phyloP scores from a whole-genome alignment of 139 green algal genomes.

The Coelastrella sp. region DNA sequence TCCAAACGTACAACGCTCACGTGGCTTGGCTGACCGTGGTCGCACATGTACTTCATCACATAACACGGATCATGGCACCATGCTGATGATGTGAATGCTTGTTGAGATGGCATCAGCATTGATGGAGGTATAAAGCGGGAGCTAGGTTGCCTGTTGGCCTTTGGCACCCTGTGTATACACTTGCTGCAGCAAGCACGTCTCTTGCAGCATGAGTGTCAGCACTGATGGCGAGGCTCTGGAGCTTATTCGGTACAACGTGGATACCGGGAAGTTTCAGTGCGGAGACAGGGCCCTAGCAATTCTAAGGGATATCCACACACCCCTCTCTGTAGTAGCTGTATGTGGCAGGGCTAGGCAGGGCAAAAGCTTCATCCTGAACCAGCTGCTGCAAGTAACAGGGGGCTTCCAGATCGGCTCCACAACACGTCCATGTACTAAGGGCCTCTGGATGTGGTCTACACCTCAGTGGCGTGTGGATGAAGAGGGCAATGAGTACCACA shows the following conservation, averaged over 20 bases:
- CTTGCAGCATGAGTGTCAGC: not conserved
- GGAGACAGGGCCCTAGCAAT: slow-evolving; percentile 20
- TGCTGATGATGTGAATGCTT: too few relatives aligned
- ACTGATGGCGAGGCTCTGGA: slow-evolving; percentile 33
- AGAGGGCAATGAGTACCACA: slow-evolving; percentile 56
- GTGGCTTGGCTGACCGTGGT: too few relatives aligned
- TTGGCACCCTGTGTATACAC: too few relatives aligned
- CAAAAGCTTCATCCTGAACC: slow-evolving; percentile 52
- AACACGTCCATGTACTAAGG: slow-evolving; percentile 94
- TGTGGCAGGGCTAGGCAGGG: slow-evolving; percentile 43
- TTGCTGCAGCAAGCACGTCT: too few relatives aligned
- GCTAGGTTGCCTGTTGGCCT: too few relatives aligned
- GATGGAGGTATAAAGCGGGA: too few relatives aligned
- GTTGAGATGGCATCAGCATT: too few relatives aligned
- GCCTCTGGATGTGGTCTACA: slow-evolving; percentile 96
- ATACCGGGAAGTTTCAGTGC: slow-evolving; percentile 36
- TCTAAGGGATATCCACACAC: slow-evolving; percentile 4
- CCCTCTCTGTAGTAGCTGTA: slow-evolving; percentile 40
- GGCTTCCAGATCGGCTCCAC: slow-evolving; percentile 50
- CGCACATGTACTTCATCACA: too few relatives aligned
- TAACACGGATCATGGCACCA: too few relatives aligned
- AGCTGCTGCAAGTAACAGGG: slow-evolving; percentile 46
- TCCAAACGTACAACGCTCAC: too few relatives aligned
- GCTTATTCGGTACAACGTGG: slow-evolving; percentile 37
- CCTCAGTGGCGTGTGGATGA: slow-evolving; percentile 55